These are phyloP conservation scores for Tulasnella sp. DNA, from an alignment of 768 basidiomycete species.

Conservation along the genomic window DNA sequence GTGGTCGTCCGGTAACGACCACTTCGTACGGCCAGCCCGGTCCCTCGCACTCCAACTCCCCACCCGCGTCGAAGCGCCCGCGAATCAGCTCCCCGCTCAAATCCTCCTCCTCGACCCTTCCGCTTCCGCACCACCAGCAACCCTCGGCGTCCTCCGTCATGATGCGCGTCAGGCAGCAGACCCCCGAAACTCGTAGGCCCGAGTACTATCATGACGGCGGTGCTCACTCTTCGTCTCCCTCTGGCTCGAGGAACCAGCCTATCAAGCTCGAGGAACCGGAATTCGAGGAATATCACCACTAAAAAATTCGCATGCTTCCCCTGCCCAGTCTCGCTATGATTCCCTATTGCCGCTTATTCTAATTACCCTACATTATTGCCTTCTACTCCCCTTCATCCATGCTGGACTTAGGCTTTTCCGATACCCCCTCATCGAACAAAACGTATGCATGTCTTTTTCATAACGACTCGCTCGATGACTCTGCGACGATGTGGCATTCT, in stretches of 20 bases:
- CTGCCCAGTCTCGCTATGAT: neutral
- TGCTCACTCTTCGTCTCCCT: neutral
- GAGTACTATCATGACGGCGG: conserved; percentile 8
- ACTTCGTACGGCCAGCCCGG: neutral
- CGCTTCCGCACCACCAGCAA: neutral
- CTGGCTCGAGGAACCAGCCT: neutral
- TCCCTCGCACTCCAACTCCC: neutral
- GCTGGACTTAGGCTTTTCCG: neutral
- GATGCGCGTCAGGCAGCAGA: conserved; percentile 27
- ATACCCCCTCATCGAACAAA: neutral
- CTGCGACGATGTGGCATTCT: neutral
- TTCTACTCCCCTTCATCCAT: neutral
- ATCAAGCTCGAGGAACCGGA: neutral
- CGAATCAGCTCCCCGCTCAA: neutral
- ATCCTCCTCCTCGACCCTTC: neutral
- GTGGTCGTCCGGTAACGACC: neutral
- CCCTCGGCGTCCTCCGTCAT: conserved; percentile 1
- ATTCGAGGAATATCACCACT: neutral
- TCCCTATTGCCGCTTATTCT: neutral
- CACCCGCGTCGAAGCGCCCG: neutral
- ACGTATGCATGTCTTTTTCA: neutral
- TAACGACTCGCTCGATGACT: conserved; percentile 6
- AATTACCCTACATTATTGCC: conserved; percentile 8
- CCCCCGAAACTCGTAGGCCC: conserved; percentile 23
- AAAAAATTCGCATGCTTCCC: no score